Evolutionary conservation across 2,329 filamentous ascomycete species (phyloP).

Genomic region (Byssochlamys sp.): DNA sequence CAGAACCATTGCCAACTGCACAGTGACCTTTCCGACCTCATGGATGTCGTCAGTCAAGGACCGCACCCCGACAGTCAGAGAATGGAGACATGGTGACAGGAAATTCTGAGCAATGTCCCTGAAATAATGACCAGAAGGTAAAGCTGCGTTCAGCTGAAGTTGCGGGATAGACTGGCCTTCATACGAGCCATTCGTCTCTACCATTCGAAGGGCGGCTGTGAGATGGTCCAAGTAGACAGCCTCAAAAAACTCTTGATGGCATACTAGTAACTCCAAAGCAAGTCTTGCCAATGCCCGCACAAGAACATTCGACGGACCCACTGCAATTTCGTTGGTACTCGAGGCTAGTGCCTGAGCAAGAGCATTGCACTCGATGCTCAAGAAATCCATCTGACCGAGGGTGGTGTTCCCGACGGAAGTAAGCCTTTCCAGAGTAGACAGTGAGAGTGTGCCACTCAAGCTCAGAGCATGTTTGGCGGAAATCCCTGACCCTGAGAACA

Average conservation of each 20-base stretch:
- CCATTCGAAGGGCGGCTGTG: conserved; percentile 13
- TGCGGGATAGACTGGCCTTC: conserved; percentile 7
- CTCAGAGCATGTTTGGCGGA: conserved; percentile 30
- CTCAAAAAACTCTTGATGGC: conserved; percentile 27
- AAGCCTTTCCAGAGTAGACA: conserved; percentile 49
- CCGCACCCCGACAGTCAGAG: conserved; percentile 11
- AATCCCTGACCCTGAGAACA: conserved; percentile 25
- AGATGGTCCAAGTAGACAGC: conserved; percentile 16
- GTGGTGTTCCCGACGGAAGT: conserved; percentile 44
- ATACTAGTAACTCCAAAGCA: conserved; percentile 22
- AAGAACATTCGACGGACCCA: conserved; percentile 43
- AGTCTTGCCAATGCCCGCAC: conserved; percentile 38
- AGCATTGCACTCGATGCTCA: conserved; percentile 56
- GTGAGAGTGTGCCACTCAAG: conserved; percentile 41
- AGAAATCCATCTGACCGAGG: conserved; percentile 51
- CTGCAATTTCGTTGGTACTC: conserved; percentile 41
- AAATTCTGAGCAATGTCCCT: conserved; percentile 19
- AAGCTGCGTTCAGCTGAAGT: conserved; percentile 11
- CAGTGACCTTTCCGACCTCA: conserved; percentile 56
- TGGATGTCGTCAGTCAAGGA: conserved; percentile 15
- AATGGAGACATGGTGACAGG: conserved; percentile 18
- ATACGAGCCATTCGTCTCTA: conserved; percentile 15
- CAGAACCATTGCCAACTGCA: conserved; percentile 63
- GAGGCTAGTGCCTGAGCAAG: conserved; percentile 48
- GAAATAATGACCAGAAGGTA: conserved; percentile 28